Evolutionary conservation across 2,329 filamentous ascomycete genomes (phyloP).

Genomic region (Fusarium nodosum): DNA sequence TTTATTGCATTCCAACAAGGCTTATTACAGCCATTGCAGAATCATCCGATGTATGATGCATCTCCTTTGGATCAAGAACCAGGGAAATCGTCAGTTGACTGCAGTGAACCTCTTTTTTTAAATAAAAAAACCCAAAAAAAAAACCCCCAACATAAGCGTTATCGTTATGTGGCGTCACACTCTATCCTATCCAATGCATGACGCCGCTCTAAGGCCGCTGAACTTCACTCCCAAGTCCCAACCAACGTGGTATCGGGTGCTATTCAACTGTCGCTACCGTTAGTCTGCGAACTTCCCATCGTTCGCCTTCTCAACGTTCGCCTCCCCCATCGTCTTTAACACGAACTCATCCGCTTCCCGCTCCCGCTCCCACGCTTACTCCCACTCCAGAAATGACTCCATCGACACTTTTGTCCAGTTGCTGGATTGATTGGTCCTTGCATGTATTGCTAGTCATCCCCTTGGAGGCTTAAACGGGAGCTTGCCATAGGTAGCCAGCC

Average conservation of each 20-base stretch:
- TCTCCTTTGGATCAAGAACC: slow-evolving; percentile 1
- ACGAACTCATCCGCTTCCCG: slow-evolving; percentile 27
- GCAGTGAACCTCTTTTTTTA: not conserved
- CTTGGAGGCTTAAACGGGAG: slow-evolving; percentile 45
- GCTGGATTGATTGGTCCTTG: slow-evolving; percentile 30
- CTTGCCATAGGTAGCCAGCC: slow-evolving; percentile 41
- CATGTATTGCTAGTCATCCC: slow-evolving; percentile 21
- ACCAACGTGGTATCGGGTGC: slow-evolving; percentile 3
- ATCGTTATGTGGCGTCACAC: slow-evolving; percentile 37
- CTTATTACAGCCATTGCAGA: slow-evolving; percentile 14
- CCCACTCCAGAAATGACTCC: not conserved
- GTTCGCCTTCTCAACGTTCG: slow-evolving; percentile 42
- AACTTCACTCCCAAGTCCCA: slow-evolving; percentile 15
- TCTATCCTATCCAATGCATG: slow-evolving; percentile 40
- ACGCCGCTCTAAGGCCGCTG: slow-evolving; percentile 38
- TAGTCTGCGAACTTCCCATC: slow-evolving; percentile 18
- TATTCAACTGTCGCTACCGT: slow-evolving; percentile 4
- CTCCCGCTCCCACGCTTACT: slow-evolving; percentile 29
- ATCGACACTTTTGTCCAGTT: not conserved
- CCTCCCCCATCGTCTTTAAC: slow-evolving; percentile 22
- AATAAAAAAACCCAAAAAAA: not conserved
- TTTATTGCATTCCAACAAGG: slow-evolving; percentile 35
- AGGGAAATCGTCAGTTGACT: slow-evolving; percentile 21
- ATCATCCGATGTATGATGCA: not conserved
- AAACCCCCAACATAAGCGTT: slow-evolving; percentile 13